These are phyloP conservation scores for Eimeria sp. DNA, from an alignment of 169 alveolate species.

Conservation along the genomic window DNA sequence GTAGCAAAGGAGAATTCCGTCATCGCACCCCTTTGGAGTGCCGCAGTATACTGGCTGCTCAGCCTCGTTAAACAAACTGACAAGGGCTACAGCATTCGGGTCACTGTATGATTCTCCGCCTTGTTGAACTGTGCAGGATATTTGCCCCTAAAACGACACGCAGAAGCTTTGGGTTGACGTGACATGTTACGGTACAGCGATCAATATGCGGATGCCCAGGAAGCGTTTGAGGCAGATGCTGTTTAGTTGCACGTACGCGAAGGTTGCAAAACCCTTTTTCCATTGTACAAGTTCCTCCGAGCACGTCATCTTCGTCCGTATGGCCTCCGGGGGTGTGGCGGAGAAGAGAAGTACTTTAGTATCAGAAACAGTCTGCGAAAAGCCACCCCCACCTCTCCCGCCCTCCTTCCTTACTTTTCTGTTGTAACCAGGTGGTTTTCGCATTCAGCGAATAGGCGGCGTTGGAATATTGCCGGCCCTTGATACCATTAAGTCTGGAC, in stretches of 20 bases:
- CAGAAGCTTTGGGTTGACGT: too few species aligned
- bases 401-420: background rate
- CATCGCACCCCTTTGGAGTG: background rate
- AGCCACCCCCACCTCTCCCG: background rate
- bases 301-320: background rate
- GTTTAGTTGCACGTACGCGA: background rate
- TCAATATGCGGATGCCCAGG: too few species aligned
- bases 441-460: background rate
- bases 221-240: too few species aligned
- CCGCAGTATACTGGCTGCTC: too few species aligned
- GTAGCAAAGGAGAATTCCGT: background rate
- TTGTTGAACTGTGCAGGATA: background rate
- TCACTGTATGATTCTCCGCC: background rate
- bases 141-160: background rate
- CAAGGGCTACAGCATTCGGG: constrained; percentile 34
- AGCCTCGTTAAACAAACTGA: too few species aligned
- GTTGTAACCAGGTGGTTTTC: background rate
- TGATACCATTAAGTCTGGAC: background rate
- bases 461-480: background rate
- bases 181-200: background rate
- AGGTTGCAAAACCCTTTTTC: background rate
- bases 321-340: constrained; percentile 33
- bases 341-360: constrained; percentile 9
- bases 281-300: background rate
- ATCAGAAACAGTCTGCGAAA: background rate